Conservation (phyloP, 306 rosid genomes). For the Sophora flavescens region DNA sequence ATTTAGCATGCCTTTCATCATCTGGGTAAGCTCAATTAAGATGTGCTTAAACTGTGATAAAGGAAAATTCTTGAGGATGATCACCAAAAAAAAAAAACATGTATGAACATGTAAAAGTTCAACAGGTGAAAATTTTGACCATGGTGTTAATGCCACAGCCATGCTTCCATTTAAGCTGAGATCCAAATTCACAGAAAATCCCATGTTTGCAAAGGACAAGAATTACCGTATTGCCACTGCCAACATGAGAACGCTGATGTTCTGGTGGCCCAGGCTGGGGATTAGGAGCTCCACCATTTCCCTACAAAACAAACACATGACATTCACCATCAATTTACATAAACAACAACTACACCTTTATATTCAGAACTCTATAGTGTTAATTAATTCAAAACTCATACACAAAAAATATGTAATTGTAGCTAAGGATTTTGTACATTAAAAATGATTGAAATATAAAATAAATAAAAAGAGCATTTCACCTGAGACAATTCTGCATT, state of each 20-base stretch:
- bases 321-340: background rate
- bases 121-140: background rate
- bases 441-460: background rate
- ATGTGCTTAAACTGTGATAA: constrained; percentile 21
- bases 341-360: background rate
- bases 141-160: constrained; percentile 8
- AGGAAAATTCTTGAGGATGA: background rate
- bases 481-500: constrained; percentile 74
- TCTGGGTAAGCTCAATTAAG: constrained; percentile 1
- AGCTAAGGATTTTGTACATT: background rate
- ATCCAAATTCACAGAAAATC: constrained; percentile 37
- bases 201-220: constrained; percentile 28
- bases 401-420: background rate
- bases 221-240: constrained; percentile 72
- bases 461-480: background rate
- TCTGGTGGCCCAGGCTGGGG: constrained; percentile 60
- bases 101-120: constrained; percentile 1
- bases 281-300: constrained; percentile 56
- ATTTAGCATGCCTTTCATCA: background rate
- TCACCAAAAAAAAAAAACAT: constrained; percentile 8
- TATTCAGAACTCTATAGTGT: constrained; percentile 17
- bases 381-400: constrained; percentile 5
- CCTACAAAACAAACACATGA: constrained; percentile 58
- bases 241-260: constrained; percentile 48
- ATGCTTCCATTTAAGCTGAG: constrained; percentile 29